Percentiles rank a stretch among this genome's conserved stretches.
These are phyloP conservation scores for Skeletonema menzelii DNA, from an alignment of 108 stramenopile genomes.

Conservation along the genomic window DNA sequence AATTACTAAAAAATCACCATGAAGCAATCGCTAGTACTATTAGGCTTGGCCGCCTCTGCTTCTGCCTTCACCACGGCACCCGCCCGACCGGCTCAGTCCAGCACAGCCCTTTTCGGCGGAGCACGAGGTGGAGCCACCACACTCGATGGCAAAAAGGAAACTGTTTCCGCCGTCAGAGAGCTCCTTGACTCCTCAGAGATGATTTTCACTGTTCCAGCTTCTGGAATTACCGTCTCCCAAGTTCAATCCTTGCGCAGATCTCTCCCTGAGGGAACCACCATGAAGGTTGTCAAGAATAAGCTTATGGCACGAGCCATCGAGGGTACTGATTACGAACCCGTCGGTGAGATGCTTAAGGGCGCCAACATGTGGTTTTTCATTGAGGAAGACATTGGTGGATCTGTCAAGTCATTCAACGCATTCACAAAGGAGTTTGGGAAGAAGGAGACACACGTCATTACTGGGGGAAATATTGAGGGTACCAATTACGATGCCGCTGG, in stretches of 20 bases:
- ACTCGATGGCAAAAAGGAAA: conserved; percentile 72
- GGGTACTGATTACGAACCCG: conserved; percentile 74
- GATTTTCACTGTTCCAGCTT: conserved; percentile 82
- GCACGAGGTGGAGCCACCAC: conserved; percentile 72
- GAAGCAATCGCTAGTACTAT: conserved; percentile 51
- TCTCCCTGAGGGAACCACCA: conserved; percentile 83
- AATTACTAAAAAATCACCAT: conserved; percentile 25
- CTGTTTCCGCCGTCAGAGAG: conserved; percentile 63
- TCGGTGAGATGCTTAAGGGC: conserved; percentile 62
- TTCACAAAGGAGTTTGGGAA: conserved; percentile 75
- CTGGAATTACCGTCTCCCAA: conserved; percentile 67
- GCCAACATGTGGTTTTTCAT: conserved; percentile 97
- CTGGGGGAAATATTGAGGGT: conserved; percentile 88
- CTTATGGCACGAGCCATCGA: conserved; percentile 87
- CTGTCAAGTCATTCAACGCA: conserved; percentile 79
- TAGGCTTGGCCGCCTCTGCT: conserved; percentile 38
- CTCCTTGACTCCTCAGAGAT: conserved; percentile 79
- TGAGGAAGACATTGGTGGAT: conserved; percentile 85
- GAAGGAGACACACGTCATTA: conserved; percentile 67
- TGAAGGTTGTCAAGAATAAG: conserved; percentile 90
- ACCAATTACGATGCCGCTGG: conserved; percentile 70
- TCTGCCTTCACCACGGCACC: conserved; percentile 44
- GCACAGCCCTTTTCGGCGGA: conserved; percentile 73
- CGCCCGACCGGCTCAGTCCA: conserved; percentile 21
- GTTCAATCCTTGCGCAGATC: conserved; percentile 71